Conservation (phyloP, 257 asterid genomes). For the Ehretia macrophylla region DNA sequence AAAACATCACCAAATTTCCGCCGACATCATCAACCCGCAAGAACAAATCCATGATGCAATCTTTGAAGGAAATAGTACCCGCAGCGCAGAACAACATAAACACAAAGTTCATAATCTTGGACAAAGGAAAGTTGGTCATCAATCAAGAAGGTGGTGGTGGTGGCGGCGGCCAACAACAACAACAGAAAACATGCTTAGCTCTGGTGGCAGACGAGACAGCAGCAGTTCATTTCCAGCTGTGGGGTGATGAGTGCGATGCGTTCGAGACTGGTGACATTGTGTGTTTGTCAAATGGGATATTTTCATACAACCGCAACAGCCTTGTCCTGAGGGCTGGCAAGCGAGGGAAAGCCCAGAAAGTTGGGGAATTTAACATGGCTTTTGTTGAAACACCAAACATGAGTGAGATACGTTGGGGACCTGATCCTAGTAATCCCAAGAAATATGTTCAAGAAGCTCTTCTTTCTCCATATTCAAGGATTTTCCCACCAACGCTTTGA, state of each 20-base stretch:
- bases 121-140: neutral
- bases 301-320: conserved; percentile 47
- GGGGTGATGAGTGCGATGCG: conserved; percentile 73
- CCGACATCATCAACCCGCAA: no score
- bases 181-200: conserved; percentile 42
- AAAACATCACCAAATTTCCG: no score
- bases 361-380: conserved; percentile 57
- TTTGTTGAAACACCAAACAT: conserved; percentile 51
- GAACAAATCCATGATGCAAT: neutral
- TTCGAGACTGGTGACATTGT: conserved; percentile 61
- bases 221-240: conserved; percentile 72
- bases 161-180: no score
- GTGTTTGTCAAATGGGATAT: conserved; percentile 48
- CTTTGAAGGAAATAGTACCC: conserved; percentile 1
- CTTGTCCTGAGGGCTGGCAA: conserved; percentile 66
- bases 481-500: conserved; percentile 29
- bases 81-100: neutral
- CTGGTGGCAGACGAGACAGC: conserved; percentile 85
- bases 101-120: neutral
- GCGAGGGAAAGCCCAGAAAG: conserved; percentile 56
- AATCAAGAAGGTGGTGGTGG: neutral
- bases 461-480: conserved; percentile 42
- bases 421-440: conserved; percentile 33
- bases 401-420: conserved; percentile 61
- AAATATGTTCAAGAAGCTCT: conserved; percentile 38